Base-by-base conservation (phyloP, 495 filamentous ascomycete genomes). In the Aspergillus mulundensis region DNA sequence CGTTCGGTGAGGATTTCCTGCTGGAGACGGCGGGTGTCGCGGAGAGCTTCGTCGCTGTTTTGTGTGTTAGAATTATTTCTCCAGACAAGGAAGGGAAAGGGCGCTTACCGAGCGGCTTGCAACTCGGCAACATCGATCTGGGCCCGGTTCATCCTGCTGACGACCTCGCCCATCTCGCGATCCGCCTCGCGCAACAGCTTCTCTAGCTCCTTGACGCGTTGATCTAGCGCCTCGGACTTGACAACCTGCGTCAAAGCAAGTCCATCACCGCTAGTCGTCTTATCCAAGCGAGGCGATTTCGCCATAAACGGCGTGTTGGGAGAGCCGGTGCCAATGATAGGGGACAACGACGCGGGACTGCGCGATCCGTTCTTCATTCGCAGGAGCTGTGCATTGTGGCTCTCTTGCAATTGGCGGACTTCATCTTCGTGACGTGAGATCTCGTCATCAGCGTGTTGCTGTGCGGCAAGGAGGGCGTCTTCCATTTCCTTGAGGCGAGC, bases 71-170 rank as follows among this genome's bases (percentile, higher is more conserved):
- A 50, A 43, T 2, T 2, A n/a, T 30, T 36, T 15, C 11, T 50
- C n/a, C 32, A 34, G 28, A 61, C 39, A 8, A 39, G 15, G 43
- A 42, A n/a, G 46, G 39, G 8, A 43, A n/a, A 66, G 70, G 32
- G 32, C 12, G 32, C 77, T 57, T 76, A 87, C 85, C 91, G 84
- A 73, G 95, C 88, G 72, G 88, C 88, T 71, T 97, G 92, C 50
- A 98, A 78, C 64, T 91, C 84, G 66, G 91, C 84, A 36, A 98
- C 94, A 71, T 96, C 91, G 53, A 96, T 91, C 75, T 97, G 94
- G 7, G 93, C 91, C 56, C 83, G 78, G 72, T 91, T 96, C 91
- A 98, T 96, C 52, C 88, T 80, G 52, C 86, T 78, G 15, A 98
- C 89, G 2, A 97, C 93, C 69, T 94, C 88, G 66, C 93, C 84